phyloP scores from a whole-genome alignment of 257 asterid genomes.

The Echium plantagineum region DNA sequence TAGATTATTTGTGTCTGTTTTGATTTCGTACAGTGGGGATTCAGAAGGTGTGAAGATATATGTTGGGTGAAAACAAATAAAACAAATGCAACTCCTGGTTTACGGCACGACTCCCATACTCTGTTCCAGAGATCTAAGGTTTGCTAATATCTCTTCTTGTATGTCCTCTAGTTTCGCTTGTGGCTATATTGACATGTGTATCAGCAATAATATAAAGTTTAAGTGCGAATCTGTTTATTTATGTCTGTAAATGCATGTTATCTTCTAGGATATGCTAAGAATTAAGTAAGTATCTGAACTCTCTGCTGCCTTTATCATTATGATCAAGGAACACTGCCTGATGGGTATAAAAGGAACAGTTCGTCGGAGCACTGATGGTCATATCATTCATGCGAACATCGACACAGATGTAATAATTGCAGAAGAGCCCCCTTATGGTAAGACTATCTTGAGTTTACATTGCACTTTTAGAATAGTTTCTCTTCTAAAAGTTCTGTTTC shows the following conservation, averaged over 20 bases:
- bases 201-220: no score
- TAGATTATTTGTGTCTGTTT: conserved; percentile 7
- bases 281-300: background rate
- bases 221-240: no score
- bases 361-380: conserved; percentile 98
- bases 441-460: conserved; percentile 12
- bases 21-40: conserved; percentile 73
- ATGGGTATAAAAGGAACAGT: conserved; percentile 99
- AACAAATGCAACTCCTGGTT: conserved; percentile 83
- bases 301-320: conserved; percentile 10
- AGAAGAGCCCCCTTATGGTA: conserved; percentile 97
- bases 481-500: background rate
- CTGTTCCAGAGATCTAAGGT: conserved; percentile 95
- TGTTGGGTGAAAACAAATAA: conserved; percentile 99
- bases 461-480: background rate
- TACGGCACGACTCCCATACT: conserved; percentile 97
- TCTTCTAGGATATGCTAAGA: no score
- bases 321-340: conserved; percentile 83
- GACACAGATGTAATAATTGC: conserved; percentile 99
- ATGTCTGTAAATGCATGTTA: no score
- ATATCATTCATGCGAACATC: conserved; percentile 97
- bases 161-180: no score
- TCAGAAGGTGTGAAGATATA: conserved; percentile 99
- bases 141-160: background rate
- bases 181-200: no score